Percentiles rank a stretch among this genome's conserved stretches.
phyloP scores from a whole-genome alignment of 2,329 filamentous ascomycete species.

The Aspergillus quadrilineatus region DNA sequence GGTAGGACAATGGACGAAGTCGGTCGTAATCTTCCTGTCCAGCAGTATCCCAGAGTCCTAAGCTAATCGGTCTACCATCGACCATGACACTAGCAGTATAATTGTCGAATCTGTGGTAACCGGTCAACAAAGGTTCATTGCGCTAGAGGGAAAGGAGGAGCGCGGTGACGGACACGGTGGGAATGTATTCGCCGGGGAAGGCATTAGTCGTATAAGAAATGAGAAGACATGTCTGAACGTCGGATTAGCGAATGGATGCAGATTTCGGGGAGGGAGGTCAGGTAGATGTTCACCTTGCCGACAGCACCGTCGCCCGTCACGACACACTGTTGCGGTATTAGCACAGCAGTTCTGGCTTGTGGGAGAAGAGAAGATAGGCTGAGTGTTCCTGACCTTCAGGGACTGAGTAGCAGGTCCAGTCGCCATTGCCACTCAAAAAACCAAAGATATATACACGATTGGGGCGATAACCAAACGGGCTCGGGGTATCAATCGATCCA shows the following conservation, averaged over 20 bases:
- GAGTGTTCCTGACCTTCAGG: constrained; percentile 67
- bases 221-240: constrained; percentile 83
- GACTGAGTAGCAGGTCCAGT: constrained; percentile 84
- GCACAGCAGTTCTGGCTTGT: constrained; percentile 39
- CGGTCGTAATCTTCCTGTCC: constrained; percentile 98
- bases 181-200: constrained; percentile 99
- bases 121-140: constrained; percentile 21
- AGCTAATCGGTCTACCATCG: constrained; percentile 93
- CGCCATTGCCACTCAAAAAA: constrained; percentile 56
- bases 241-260: neutral
- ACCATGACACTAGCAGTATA: constrained; percentile 99
- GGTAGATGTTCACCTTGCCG: constrained; percentile 72
- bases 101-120: constrained; percentile 78
- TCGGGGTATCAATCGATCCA: constrained; percentile 9
- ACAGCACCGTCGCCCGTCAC: constrained; percentile 99
- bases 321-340: constrained; percentile 68
- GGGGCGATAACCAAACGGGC: constrained; percentile 7
- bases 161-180: constrained; percentile 65
- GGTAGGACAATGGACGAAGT: constrained; percentile 91
- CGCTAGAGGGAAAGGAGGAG: constrained; percentile 15
- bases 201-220: constrained; percentile 99
- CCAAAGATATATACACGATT: constrained; percentile 17
- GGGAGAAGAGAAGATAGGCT: constrained; percentile 14
- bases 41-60: constrained; percentile 97
- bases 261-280: constrained; percentile 2